Evolutionary conservation across 129 eudicot species (phyloP), one percentile per base, ranked within the genome.

Genomic region (Scalesia atractyloides): DNA sequence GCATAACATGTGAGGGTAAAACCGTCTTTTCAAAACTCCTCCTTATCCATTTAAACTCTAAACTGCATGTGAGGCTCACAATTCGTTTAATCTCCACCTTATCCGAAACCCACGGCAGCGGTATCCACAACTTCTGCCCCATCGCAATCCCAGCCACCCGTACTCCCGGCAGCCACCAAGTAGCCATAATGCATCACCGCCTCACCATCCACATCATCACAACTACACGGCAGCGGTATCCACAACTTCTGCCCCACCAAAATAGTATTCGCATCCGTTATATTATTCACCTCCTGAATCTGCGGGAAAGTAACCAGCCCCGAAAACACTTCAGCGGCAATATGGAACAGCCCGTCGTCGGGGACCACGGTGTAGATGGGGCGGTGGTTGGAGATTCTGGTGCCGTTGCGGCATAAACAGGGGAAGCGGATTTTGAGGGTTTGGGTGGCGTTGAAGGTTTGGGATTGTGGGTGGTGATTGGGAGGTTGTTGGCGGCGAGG

Each of bases 141-240:
- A 24, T 24, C 1, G 98, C 98, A 15, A 93, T 89, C 70, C 83
- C 86, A 15, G 24, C 69, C 44, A 93, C 78, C 26, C 17, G 87
- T 17, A 30, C 47, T 76, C 30, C 90, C 89, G 15, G 19, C 5
- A 16, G 75, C 43, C 64, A 87, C 96, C 74, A 82, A 8, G 65
- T 85, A 66, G 1, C 92, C 98, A 14, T 87, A 93, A 63, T 93
- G 98, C 30, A 93, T 85, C 73, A 86, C 96, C 77, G 39, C 8
- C 72, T 76, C 70, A 0, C 95, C 95, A 6, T 66, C 86, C 34
- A 89, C 95, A 1, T 82, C 86, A 75, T 93, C 95, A 17, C 96
- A 93, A 84, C 98, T 89, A 56, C 98, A 93, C 26, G 98, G 98
- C 73, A 93, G 80, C 11, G 96, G 98, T 39, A 93, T 84, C 86